Percentiles rank a stretch among this genome's conserved stretches.
phyloP scores from a whole-genome alignment of 345 rosid species.

The Corchorus olitorius region DNA sequence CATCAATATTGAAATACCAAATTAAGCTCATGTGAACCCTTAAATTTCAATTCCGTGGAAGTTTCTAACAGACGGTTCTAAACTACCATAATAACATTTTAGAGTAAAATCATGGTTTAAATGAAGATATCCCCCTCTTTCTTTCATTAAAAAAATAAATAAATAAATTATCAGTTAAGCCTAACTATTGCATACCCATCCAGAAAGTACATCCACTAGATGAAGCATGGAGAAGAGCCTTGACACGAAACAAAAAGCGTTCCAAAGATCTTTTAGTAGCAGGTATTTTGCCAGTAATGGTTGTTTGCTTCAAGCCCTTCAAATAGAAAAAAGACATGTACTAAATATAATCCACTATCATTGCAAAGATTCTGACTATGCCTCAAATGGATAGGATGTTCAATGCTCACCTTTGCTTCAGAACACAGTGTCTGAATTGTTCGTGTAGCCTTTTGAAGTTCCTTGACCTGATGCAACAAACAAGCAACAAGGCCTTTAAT shows the following conservation, averaged over 20 bases:
- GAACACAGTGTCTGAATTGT: constrained; percentile 84
- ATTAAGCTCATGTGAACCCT: neutral
- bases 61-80: neutral
- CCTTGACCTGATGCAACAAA: constrained; percentile 53
- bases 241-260: constrained; percentile 78
- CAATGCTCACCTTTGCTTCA: constrained; percentile 80
- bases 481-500: constrained; percentile 13
- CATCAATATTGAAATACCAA: neutral
- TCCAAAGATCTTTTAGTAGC: constrained; percentile 80
- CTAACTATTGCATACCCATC: constrained; percentile 60
- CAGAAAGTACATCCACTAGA: constrained; percentile 76
- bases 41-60: neutral
- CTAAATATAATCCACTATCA: neutral
- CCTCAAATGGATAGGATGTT: constrained; percentile 11
- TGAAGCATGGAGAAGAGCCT: constrained; percentile 75
- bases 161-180: constrained; percentile 3
- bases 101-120: neutral
- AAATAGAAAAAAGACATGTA: constrained; percentile 22
- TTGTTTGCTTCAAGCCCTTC: constrained; percentile 77
- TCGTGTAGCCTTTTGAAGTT: constrained; percentile 88
- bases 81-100: neutral
- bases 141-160: neutral
- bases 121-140: neutral
- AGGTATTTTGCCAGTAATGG: constrained; percentile 75
- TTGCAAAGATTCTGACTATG: neutral